A percentile compares a stretch with the other conserved stretches of the same genome.
phyloP scores from a whole-genome alignment of 108 stramenopile species.

The Fistulifera solaris region DNA sequence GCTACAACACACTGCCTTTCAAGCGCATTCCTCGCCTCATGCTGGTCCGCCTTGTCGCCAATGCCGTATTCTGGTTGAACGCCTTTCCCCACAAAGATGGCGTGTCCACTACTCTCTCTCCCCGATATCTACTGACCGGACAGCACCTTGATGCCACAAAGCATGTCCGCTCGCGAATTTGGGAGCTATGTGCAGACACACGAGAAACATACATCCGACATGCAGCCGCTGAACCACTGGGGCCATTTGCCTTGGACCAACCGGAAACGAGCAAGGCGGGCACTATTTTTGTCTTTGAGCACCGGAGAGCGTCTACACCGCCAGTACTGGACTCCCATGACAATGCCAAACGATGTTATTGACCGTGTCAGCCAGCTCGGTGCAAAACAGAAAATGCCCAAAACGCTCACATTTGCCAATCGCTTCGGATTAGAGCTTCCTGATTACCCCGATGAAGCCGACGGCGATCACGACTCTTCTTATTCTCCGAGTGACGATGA shows the following conservation, averaged over 20 bases:
- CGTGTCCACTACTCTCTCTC: slow-evolving; percentile 7
- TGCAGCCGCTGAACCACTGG: slow-evolving; percentile 13
- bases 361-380: slow-evolving; percentile 9
- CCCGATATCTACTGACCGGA: slow-evolving; percentile 11
- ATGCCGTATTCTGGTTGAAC: slow-evolving; percentile 17
- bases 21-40: slow-evolving; percentile 7
- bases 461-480: slow-evolving; percentile 4
- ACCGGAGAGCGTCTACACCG: slow-evolving; percentile 12
- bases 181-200: slow-evolving; percentile 15
- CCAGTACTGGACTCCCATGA: slow-evolving; percentile 6
- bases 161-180: background rate
- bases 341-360: slow-evolving; percentile 30
- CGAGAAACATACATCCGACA: slow-evolving; percentile 19
- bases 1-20: slow-evolving; percentile 18
- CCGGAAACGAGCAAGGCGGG: slow-evolving; percentile 32
- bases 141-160: slow-evolving; percentile 1
- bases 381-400: background rate
- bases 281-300: slow-evolving; percentile 19
- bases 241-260: slow-evolving; percentile 12
- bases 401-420: background rate
- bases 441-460: slow-evolving; percentile 1
- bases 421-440: background rate
- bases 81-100: slow-evolving; percentile 11
- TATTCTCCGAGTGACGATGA: background rate
- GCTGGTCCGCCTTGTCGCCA: slow-evolving; percentile 12